Evolutionary conservation across 1,139 yeast species (phyloP).

Genomic region (Chernovozyma sophiae-reginae): DNA sequence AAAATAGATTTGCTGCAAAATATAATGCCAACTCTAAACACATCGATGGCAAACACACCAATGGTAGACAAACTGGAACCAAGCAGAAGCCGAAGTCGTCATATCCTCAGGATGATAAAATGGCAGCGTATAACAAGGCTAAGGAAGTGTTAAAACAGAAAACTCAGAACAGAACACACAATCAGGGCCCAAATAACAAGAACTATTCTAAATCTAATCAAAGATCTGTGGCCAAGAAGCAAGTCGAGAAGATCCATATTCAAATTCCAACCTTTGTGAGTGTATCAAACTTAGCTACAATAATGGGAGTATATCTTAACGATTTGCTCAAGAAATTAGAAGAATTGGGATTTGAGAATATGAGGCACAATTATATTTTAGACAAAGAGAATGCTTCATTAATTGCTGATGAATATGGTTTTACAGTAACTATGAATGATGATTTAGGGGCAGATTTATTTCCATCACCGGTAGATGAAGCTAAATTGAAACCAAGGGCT

Average conservation of each 20-base stretch:
- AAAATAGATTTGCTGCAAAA: constrained; percentile 28
- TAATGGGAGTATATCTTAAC: constrained; percentile 61
- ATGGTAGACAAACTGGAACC: constrained; percentile 1
- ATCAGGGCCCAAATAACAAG: constrained; percentile 1
- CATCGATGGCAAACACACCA: neutral
- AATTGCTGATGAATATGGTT: constrained; percentile 86
- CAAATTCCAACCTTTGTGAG: constrained; percentile 71
- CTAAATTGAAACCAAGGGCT: constrained; percentile 61
- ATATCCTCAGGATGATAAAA: neutral
- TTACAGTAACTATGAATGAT: constrained; percentile 58
- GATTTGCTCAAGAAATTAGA: constrained; percentile 55
- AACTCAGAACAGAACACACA: constrained; percentile 1
- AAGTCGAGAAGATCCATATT: constrained; percentile 23
- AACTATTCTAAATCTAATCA: constrained; percentile 1
- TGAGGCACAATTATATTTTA: constrained; percentile 72
- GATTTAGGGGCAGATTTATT: constrained; percentile 63
- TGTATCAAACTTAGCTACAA: constrained; percentile 70
- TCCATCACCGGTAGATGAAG: constrained; percentile 32
- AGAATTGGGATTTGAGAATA: constrained; percentile 71
- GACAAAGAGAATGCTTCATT: constrained; percentile 83
- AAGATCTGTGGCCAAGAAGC: neutral
- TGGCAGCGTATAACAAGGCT: constrained; percentile 6
- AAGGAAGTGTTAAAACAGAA: constrained; percentile 6
- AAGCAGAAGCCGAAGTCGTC: neutral
- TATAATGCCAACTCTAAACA: constrained; percentile 8